A percentile compares a stretch with the other conserved stretches of the same genome.
Evolutionary conservation across 805 yeast species (phyloP).

Genomic region (Candida takata): DNA sequence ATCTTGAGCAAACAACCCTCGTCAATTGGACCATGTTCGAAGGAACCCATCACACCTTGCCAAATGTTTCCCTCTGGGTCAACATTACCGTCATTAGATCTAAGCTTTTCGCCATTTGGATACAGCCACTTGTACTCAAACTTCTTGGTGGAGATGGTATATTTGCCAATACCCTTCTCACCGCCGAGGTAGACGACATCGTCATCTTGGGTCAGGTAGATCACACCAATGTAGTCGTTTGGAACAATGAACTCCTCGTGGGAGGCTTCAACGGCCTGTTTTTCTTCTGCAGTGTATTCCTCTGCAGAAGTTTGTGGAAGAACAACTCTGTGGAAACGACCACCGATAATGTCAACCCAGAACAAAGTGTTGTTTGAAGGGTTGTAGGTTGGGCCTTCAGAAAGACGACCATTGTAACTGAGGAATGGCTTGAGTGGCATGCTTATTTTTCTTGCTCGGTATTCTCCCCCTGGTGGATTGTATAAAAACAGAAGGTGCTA

Average conservation of each 20-base stretch:
- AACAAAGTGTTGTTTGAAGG: slow-evolving; percentile 41
- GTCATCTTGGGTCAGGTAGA: slow-evolving; percentile 52
- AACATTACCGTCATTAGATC: slow-evolving; percentile 81
- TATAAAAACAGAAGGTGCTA: too few relatives aligned
- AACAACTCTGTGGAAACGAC: slow-evolving; percentile 28
- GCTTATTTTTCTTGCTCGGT: too few relatives aligned
- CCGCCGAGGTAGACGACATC: slow-evolving; percentile 54
- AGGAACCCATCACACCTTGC: slow-evolving; percentile 75
- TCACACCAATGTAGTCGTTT: slow-evolving; percentile 55
- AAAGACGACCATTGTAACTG: slow-evolving; percentile 31
- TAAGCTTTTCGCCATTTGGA: slow-evolving; percentile 28
- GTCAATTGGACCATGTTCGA: slow-evolving; percentile 28
- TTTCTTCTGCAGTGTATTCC: slow-evolving; percentile 23
- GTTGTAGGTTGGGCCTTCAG: slow-evolving; percentile 65
- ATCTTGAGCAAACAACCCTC: slow-evolving; percentile 52
- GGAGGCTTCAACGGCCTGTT: slow-evolving; percentile 16
- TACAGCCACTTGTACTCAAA: slow-evolving; percentile 35
- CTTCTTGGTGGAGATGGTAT: slow-evolving; percentile 34
- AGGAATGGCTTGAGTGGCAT: slow-evolving; percentile 15
- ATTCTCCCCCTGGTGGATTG: too few relatives aligned
- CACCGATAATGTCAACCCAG: slow-evolving; percentile 36
- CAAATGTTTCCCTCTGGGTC: slow-evolving; percentile 68
- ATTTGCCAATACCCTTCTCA: slow-evolving; percentile 55
- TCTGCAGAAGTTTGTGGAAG: slow-evolving; percentile 18
- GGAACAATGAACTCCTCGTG: slow-evolving; percentile 35